A percentile compares a stretch with the other conserved stretches of the same genome.
These are phyloP conservation scores for Amanita pseudoporphyria DNA, from an alignment of 768 basidiomycete genomes.

Conservation along the genomic window DNA sequence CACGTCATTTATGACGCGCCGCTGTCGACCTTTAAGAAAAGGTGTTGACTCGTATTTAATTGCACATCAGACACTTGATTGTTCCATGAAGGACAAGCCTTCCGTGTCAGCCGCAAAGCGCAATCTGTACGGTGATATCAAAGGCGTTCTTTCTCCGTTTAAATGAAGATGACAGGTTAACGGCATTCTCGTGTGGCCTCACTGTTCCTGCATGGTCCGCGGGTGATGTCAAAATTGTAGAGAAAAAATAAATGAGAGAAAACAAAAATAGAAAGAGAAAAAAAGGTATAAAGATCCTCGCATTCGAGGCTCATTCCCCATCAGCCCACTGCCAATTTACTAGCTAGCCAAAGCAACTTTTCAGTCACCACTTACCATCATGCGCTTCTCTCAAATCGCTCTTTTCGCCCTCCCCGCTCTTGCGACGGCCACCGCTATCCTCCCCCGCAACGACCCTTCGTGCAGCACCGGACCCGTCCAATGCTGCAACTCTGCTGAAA, in stretches of 20 bases:
- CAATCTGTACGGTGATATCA: not conserved
- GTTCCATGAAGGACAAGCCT: not conserved
- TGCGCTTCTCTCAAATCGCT: not conserved
- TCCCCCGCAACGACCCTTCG: not conserved
- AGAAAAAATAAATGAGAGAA: not conserved
- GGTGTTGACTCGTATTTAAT: too few relatives aligned
- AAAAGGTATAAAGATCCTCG: not conserved
- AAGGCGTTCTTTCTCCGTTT: not conserved
- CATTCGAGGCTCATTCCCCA: not conserved
- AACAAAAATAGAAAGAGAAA: not conserved
- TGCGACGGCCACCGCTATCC: not conserved
- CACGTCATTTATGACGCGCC: too few relatives aligned
- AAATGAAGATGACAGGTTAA: not conserved
- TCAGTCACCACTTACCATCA: not conserved
- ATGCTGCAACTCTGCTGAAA: too few relatives aligned
- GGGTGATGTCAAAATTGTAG: not conserved
- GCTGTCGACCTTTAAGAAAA: too few relatives aligned
- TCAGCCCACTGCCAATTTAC: too few relatives aligned
- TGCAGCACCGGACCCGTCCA: too few relatives aligned
- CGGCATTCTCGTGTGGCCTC: not conserved
- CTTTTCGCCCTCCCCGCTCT: slow-evolving; percentile 4
- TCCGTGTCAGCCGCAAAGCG: not conserved
- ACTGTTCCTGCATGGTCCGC: not conserved
- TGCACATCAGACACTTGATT: not conserved
- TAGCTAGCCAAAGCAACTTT: not conserved